These are phyloP conservation scores for Myriosclerotinia curreyana DNA, from an alignment of 2,329 filamentous ascomycete genomes.

Conservation along the genomic window DNA sequence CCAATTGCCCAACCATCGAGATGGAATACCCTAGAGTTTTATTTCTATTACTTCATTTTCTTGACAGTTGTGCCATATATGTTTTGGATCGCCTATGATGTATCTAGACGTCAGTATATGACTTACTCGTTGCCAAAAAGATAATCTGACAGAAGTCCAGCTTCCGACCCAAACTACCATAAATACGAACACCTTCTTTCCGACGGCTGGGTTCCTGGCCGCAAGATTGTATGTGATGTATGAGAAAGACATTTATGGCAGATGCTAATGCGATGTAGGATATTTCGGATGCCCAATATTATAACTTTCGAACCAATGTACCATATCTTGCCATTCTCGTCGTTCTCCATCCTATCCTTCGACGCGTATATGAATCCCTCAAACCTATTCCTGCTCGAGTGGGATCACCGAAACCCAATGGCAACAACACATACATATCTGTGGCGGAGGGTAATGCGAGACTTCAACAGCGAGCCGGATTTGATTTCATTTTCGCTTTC, in stretches of 20 bases:
- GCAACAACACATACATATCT: slow-evolving; percentile 42
- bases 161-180: slow-evolving; percentile 74
- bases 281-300: slow-evolving; percentile 85
- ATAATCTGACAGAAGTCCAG: slow-evolving; percentile 46
- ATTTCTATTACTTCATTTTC: slow-evolving; percentile 72
- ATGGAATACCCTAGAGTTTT: slow-evolving; percentile 88
- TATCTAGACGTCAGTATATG: slow-evolving; percentile 69
- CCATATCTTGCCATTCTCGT: slow-evolving; percentile 75
- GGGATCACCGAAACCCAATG: slow-evolving; percentile 34
- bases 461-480: slow-evolving; percentile 68
- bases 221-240: slow-evolving; percentile 67
- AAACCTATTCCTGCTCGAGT: slow-evolving; percentile 29
- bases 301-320: slow-evolving; percentile 78
- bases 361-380: slow-evolving; percentile 63
- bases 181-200: slow-evolving; percentile 70
- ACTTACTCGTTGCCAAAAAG: background rate
- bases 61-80: slow-evolving; percentile 70
- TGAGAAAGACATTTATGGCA: background rate
- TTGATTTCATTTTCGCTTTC: slow-evolving; percentile 78
- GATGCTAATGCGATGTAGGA: slow-evolving; percentile 54
- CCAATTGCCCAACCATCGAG: slow-evolving; percentile 59
- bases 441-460: slow-evolving; percentile 51
- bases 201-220: slow-evolving; percentile 86
- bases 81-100: slow-evolving; percentile 85
- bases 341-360: slow-evolving; percentile 73